Base-by-base conservation (phyloP, 306 rosid species). In the Corylus americana region DNA sequence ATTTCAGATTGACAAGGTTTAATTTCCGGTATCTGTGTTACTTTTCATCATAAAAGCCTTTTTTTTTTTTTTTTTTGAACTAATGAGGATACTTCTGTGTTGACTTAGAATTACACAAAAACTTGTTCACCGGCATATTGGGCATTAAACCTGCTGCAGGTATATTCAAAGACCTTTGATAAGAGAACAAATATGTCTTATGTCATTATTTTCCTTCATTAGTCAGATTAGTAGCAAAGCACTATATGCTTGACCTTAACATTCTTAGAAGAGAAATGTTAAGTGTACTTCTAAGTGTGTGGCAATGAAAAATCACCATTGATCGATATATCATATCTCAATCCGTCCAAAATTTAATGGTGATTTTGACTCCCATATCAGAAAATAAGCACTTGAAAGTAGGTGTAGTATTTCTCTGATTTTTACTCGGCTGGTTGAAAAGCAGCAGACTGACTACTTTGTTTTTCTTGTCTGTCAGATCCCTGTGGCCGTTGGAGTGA, bases 1-100 rank as follows among this genome's bases (percentile, higher is more conserved):
- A 25, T 54, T 95, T 74, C 96, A 95, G 82, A 87, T 95, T 61
- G 86, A 69, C 64, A 90, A 92, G 98, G 98, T 92, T 47, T 47
- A 2, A 37, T 37, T 82, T 80, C 17, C 12, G 7, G 9, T 47
- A 77, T 29, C 25, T 68, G n/a, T 55, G 64, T 22, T 54, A 55
- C 59, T 51, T 75, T 20, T 74, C 63, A 27, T 70, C 17, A 74
- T 22, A n/a, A 68, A 49, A 53, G 20, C 0, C 54, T 0, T 4
- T 42, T 42, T 77, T 80, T 4, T 42, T 42, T 77, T 80, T 22
- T 22, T 18, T 37, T n/a, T 10, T 57, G 74, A 63, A 63, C 18
- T 63, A 16, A 31, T 31, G 44, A 29, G 45, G 45, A 14, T 31
- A 12, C 69, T 76, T 42, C 42, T 39, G n/a, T 8, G 39, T 79